These are phyloP conservation scores for Silybum marianum DNA, from an alignment of 129 eudicot genomes.

Conservation along the genomic window DNA sequence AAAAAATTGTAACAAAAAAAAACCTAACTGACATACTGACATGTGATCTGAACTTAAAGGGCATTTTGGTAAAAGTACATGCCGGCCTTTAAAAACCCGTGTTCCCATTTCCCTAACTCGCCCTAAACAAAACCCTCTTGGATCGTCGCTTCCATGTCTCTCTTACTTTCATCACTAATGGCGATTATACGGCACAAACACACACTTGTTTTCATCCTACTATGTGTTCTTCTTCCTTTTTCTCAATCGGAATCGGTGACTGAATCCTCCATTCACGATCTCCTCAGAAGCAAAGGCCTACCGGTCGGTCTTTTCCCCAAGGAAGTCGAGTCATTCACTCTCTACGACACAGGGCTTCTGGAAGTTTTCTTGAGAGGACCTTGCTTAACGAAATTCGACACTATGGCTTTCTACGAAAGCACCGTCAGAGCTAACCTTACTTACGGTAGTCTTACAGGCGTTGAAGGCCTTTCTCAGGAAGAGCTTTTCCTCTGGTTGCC, in stretches of 20 bases:
- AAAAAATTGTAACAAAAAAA: not conserved
- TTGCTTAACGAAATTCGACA: constrained; percentile 69
- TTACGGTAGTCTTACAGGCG: constrained; percentile 64
- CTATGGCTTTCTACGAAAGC: constrained; percentile 68
- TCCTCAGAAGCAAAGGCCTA: constrained; percentile 61
- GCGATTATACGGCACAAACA: constrained; percentile 29
- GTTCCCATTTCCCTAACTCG: not conserved
- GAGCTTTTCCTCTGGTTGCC: constrained; percentile 85
- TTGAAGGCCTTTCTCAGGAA: constrained; percentile 69
- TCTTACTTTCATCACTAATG: constrained; percentile 31
- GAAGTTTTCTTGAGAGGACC: constrained; percentile 62
- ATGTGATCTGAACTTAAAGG: constrained; percentile 20
- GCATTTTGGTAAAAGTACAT: constrained; percentile 5
- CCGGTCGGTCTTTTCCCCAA: constrained; percentile 73
- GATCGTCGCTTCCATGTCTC: constrained; percentile 4
- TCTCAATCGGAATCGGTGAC: constrained; percentile 23
- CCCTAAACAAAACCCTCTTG: constrained; percentile 30
- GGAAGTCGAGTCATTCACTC: constrained; percentile 59
- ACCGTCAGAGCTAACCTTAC: constrained; percentile 65
- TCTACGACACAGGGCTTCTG: constrained; percentile 56
- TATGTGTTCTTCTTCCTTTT: not conserved
- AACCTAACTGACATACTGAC: constrained; percentile 7
- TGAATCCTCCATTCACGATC: constrained; percentile 64
- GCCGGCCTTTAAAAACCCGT: constrained; percentile 22
- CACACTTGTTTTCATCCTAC: constrained; percentile 13